A percentile compares a stretch with the other conserved stretches of the same genome.
Conservation (phyloP, 2,329 filamentous ascomycete genomes). For the Emmonsiellopsis sp. region DNA sequence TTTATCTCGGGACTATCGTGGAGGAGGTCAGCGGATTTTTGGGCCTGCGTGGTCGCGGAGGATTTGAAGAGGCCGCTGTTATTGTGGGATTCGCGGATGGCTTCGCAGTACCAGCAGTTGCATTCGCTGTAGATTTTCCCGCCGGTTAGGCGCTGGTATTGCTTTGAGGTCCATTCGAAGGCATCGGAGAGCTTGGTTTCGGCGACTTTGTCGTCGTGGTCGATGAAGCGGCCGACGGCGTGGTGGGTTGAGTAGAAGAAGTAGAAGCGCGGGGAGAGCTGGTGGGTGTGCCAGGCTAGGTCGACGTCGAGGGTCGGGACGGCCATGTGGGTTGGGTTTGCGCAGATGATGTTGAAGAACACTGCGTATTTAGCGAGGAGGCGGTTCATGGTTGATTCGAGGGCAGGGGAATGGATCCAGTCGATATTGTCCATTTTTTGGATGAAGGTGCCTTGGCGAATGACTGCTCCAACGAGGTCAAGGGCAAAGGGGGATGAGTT, state of each 20-base stretch:
- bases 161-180: slow-evolving; percentile 65
- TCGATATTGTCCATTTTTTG: slow-evolving; percentile 64
- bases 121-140: slow-evolving; percentile 65
- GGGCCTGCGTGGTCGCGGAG: slow-evolving; percentile 43
- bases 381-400: slow-evolving; percentile 54
- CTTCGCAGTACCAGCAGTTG: slow-evolving; percentile 78
- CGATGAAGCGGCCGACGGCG: slow-evolving; percentile 51
- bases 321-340: slow-evolving; percentile 25
- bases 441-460: slow-evolving; percentile 35
- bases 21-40: slow-evolving; percentile 40
- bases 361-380: slow-evolving; percentile 48
- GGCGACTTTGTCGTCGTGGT: slow-evolving; percentile 78
- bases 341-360: slow-evolving; percentile 35
- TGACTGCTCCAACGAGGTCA: slow-evolving; percentile 34
- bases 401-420: slow-evolving; percentile 66
- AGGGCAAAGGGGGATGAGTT: slow-evolving; percentile 31
- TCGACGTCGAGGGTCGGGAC: slow-evolving; percentile 31
- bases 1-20: slow-evolving; percentile 36
- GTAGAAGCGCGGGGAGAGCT: slow-evolving; percentile 58
- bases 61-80: slow-evolving; percentile 33
- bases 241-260: slow-evolving; percentile 45
- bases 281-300: slow-evolving; percentile 58
- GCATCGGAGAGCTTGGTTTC: slow-evolving; percentile 53
- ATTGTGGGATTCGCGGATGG: slow-evolving; percentile 51
- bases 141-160: slow-evolving; percentile 56